Evolutionary conservation across 371 early-diverging fungal genomes (phyloP).

Genomic region (Blakeslea trispora): DNA sequence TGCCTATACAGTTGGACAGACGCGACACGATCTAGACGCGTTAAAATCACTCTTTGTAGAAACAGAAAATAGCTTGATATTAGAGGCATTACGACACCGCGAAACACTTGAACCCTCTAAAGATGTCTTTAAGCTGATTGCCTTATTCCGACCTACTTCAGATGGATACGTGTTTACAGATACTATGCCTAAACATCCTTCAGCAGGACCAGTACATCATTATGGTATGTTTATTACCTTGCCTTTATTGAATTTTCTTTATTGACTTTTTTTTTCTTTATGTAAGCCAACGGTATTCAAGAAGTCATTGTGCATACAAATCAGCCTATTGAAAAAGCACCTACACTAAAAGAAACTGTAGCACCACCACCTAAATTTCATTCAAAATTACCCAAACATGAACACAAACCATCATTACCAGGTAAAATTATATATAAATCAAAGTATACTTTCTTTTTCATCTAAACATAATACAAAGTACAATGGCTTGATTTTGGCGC

Average conservation of each 20-base stretch:
- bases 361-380: slow-evolving; percentile 37
- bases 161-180: slow-evolving; percentile 52
- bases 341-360: slow-evolving; percentile 31
- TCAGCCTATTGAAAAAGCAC: slow-evolving; percentile 19
- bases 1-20: slow-evolving; percentile 1
- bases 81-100: slow-evolving; percentile 21
- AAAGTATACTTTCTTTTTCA: too few relatives aligned
- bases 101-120: slow-evolving; percentile 27
- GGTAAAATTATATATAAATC: slow-evolving; percentile 19
- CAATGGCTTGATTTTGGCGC: slow-evolving; percentile 57
- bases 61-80: slow-evolving; percentile 7
- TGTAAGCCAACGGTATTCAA: slow-evolving; percentile 36
- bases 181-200: slow-evolving; percentile 14
- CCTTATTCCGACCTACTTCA: slow-evolving; percentile 44
- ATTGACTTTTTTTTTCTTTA: not conserved
- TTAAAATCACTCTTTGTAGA: slow-evolving; percentile 20
- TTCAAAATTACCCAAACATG: slow-evolving; percentile 31
- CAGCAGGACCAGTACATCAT: slow-evolving; percentile 7
- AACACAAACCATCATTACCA: slow-evolving; percentile 37
- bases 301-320: slow-evolving; percentile 42
- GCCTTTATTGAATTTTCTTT: not conserved
- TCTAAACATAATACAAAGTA: slow-evolving; percentile 31
- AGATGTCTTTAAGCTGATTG: slow-evolving; percentile 10
- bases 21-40: slow-evolving; percentile 12
- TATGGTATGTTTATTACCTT: slow-evolving; percentile 36